phyloP scores from a whole-genome alignment of 2,329 filamentous ascomycete species.

The Elsinoe fawcettii region DNA sequence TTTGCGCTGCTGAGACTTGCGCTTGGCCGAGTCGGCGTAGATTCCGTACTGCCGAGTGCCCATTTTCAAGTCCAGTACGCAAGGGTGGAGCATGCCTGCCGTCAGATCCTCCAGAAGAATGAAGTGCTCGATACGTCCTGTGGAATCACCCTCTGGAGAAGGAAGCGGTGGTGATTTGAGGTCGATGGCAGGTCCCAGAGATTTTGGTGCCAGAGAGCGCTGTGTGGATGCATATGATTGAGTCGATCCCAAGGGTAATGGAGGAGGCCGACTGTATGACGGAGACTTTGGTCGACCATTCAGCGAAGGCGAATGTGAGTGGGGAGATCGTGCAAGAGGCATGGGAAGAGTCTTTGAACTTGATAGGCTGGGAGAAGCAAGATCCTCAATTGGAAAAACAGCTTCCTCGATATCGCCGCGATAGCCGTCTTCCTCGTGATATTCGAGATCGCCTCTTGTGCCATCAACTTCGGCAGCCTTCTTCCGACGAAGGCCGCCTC shows the following conservation, averaged over 20 bases:
- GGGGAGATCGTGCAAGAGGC: not conserved
- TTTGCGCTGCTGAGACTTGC: conserved; percentile 84
- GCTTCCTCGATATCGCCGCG: conserved; percentile 67
- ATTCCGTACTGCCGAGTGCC: conserved; percentile 94
- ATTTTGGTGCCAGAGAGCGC: not conserved
- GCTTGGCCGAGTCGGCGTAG: conserved; percentile 85
- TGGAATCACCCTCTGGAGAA: conserved; percentile 22
- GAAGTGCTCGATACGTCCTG: conserved; percentile 76
- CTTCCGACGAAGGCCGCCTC: conserved; percentile 66
- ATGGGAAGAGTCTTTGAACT: conserved; percentile 14
- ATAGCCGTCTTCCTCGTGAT: conserved; percentile 83
- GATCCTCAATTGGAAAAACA: conserved; percentile 60
- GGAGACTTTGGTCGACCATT: not conserved
- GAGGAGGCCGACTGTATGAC: not conserved
- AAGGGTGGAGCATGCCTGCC: conserved; percentile 90
- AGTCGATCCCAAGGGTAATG: not conserved
- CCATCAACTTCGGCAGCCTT: conserved; percentile 58
- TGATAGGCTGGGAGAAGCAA: conserved; percentile 14
- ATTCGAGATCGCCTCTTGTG: conserved; percentile 71
- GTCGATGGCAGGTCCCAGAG: conserved; percentile 26
- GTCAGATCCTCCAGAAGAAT: conserved; percentile 89
- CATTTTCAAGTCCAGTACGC: conserved; percentile 98
- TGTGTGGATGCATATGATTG: not conserved
- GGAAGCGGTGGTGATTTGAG: conserved; percentile 38
- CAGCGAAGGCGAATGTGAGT: not conserved